phyloP scores from a whole-genome alignment of 2,329 filamentous ascomycete species.

The Fusarium sp. region DNA sequence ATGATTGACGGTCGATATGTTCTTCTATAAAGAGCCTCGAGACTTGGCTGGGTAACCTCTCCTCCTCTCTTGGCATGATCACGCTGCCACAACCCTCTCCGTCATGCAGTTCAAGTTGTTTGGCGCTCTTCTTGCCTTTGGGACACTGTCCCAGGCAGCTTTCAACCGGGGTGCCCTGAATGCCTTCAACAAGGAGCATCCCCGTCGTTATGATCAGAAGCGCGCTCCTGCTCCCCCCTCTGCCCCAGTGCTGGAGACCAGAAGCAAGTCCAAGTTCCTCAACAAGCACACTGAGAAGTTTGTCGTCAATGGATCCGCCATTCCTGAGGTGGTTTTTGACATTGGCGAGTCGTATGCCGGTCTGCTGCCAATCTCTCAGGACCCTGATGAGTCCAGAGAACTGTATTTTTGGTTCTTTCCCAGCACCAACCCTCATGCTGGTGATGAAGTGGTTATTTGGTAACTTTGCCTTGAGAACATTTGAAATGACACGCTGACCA shows the following conservation, averaged over 20 bases:
- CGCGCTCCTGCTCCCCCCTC: slow-evolving; percentile 4
- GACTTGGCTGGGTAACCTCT: neutral
- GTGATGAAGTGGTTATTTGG: slow-evolving; percentile 73
- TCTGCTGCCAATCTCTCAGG: slow-evolving; percentile 66
- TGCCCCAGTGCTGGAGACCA: slow-evolving; percentile 14
- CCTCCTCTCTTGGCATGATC: neutral
- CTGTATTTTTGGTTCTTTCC: slow-evolving; percentile 78
- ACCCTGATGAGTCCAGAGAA: slow-evolving; percentile 61
- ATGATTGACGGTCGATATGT: neutral
- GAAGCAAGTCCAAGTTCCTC: slow-evolving; percentile 35
- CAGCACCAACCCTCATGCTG: slow-evolving; percentile 60
- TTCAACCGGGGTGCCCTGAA: slow-evolving; percentile 41
- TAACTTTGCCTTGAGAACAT: neutral
- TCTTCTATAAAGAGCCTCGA: slow-evolving; percentile 13
- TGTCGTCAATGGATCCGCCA: slow-evolving; percentile 70
- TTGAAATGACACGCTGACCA: slow-evolving; percentile 42
- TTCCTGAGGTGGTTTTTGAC: slow-evolving; percentile 79
- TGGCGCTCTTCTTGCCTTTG: slow-evolving; percentile 33
- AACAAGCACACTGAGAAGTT: slow-evolving; percentile 55
- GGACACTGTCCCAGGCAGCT: slow-evolving; percentile 38
- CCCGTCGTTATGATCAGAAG: slow-evolving; percentile 20
- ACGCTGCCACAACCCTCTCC: neutral
- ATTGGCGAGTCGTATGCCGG: slow-evolving; percentile 76
- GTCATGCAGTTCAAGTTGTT: slow-evolving; percentile 40
- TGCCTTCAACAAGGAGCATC: slow-evolving; percentile 31